Evolutionary conservation across 169 alveolate species (phyloP), one percentile per base, ranked within the genome.

Genomic region (Babesia gibsoni): DNA sequence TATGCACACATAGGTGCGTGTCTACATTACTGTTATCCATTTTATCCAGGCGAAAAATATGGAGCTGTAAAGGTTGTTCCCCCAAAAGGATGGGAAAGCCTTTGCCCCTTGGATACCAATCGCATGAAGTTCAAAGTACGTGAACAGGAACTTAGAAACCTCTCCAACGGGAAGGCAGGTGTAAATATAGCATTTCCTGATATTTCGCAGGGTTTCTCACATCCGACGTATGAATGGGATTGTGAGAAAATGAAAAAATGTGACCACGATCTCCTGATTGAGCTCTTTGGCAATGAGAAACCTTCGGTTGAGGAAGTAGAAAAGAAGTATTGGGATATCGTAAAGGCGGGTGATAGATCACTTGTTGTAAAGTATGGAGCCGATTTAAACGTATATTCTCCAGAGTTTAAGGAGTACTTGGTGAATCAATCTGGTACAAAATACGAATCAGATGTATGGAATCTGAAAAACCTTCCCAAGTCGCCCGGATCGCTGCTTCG

Each of bases 41-140:
- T 54, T 35, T 66, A 50, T 6, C 49, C 54, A 63, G 95, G 95
- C 18, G 67, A 79, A 45, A 79, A 84, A 53, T 91, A 61, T 45
- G 95, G 95, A 23, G 95, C 92, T 1, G 70, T 91, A 42, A 91
- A 91, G 59, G 84, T 91, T 4, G 56, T 84, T 18, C 95, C 95
- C 12, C 94, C 94, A 10, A 65, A 49, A 14, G 91, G 82, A 30
- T 91, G 90, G 88, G 49, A 63, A 23, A 85, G 92, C 9, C 82
- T 75, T 36, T 73, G 89, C 69, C 84, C 91, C 20, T 54, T 89
- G 16, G 75, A 87, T 43, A 67, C 79, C 8, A 79, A 70, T 22
- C 66, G 61, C 29, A 33, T 87, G 80, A 70, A 77, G 65, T 91
- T 91, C 68, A 87, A 89, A 56, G 89, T 91, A 16, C 84, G 95